Evolutionary conservation across 2,329 filamentous ascomycete species (phyloP).

Genomic region (Exophiala bonariae): DNA sequence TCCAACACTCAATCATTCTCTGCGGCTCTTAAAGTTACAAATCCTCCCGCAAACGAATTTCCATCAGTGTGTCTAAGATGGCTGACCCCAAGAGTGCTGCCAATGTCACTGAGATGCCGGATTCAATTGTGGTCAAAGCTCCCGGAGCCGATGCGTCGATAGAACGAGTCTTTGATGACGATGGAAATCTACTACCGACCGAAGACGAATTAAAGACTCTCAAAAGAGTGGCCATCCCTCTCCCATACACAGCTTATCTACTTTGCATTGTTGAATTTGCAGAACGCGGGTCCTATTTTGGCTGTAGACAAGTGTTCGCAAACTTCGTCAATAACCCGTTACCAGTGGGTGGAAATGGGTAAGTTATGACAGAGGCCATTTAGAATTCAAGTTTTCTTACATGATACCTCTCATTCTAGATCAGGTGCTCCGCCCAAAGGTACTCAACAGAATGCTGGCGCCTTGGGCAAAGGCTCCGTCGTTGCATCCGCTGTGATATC

Average conservation of each 20-base stretch:
- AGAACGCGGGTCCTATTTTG: slow-evolving; percentile 77
- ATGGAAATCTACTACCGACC: slow-evolving; percentile 37
- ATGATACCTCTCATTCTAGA: slow-evolving; percentile 50
- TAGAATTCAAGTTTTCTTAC: too few species aligned
- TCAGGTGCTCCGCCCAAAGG: slow-evolving; percentile 43
- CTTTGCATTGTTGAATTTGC: slow-evolving; percentile 72
- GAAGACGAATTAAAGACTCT: slow-evolving; percentile 35
- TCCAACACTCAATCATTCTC: too few species aligned
- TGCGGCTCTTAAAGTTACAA: too few species aligned
- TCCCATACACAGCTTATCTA: slow-evolving; percentile 66
- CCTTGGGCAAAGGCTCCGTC: slow-evolving; percentile 58
- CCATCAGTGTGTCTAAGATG: too few species aligned
- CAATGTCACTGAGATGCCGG: too few species aligned
- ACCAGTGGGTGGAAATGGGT: slow-evolving; percentile 47
- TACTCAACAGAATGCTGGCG: slow-evolving; percentile 51
- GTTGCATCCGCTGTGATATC: slow-evolving; percentile 53
- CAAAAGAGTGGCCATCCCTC: slow-evolving; percentile 51
- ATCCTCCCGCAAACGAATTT: too few species aligned
- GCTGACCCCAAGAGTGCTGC: too few species aligned
- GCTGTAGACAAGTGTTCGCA: slow-evolving; percentile 64
- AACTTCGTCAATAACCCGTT: slow-evolving; percentile 62
- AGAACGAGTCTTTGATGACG: too few species aligned
- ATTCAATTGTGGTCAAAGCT: too few species aligned
- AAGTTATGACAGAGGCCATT: too few species aligned
- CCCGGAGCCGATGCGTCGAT: too few species aligned